A percentile compares a stretch with the other conserved stretches of the same genome.
phyloP scores from a whole-genome alignment of 371 early-diverging fungal species.

The Rhizopus arrhizus region DNA sequence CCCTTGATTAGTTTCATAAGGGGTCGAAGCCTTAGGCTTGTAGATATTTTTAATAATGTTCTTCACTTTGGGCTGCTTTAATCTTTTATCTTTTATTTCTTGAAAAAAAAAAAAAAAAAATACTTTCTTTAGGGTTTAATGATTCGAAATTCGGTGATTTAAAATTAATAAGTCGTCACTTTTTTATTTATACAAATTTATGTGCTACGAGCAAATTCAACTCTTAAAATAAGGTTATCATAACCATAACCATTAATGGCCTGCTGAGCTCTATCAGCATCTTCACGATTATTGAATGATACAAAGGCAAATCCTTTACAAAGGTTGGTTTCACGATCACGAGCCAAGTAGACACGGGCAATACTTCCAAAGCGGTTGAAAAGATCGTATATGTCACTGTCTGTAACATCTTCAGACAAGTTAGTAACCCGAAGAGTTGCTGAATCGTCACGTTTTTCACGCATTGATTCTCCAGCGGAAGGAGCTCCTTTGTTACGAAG shows the following conservation, averaged over 20 bases:
- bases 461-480: conserved; percentile 53
- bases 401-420: conserved; percentile 91
- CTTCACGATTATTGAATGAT: conserved; percentile 76
- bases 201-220: conserved; percentile 70
- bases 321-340: conserved; percentile 80
- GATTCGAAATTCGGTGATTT: neutral
- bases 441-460: conserved; percentile 77
- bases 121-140: neutral
- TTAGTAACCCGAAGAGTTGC: conserved; percentile 94
- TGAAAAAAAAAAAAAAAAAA: neutral
- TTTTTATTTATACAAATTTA: conserved; percentile 16
- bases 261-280: conserved; percentile 83
- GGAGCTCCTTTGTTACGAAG: conserved; percentile 63
- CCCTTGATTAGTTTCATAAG: neutral
- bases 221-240: conserved; percentile 91
- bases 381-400: conserved; percentile 87
- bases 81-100: neutral
- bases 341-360: conserved; percentile 81
- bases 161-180: neutral
- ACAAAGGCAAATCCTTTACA: conserved; percentile 98
- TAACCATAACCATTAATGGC: conserved; percentile 92
- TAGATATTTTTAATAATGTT: conserved; percentile 5
- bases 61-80: conserved; percentile 5
- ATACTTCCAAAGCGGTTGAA: conserved; percentile 84
- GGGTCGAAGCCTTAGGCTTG: neutral